Conservation (phyloP, 2,329 filamentous ascomycete genomes). For the Alternaria dauci region DNA sequence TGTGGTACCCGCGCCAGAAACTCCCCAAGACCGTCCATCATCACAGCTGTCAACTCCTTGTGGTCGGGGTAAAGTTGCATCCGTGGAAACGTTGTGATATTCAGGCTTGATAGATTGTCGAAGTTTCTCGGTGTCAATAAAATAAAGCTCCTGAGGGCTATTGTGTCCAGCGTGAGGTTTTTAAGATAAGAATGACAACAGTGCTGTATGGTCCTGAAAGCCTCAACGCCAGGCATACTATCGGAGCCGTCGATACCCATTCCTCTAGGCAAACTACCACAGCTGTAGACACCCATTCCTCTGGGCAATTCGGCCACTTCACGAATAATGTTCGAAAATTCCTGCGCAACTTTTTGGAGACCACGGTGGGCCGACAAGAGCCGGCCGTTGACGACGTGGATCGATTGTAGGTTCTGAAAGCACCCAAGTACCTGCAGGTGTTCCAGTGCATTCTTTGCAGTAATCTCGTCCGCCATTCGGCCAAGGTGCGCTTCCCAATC, state of each 20-base stretch:
- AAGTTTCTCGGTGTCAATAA: not conserved
- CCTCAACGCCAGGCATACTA: not conserved
- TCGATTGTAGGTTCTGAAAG: conserved; percentile 8
- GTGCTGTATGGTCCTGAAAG: not conserved
- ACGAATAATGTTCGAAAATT: not conserved
- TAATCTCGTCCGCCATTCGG: conserved; percentile 16
- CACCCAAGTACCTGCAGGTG: not conserved
- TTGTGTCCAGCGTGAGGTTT: not conserved
- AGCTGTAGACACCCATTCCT: conserved; percentile 8
- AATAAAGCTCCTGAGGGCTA: not conserved
- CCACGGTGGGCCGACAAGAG: conserved; percentile 7
- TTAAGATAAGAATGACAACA: not conserved
- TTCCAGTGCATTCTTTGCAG: not conserved
- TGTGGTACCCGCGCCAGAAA: not conserved
- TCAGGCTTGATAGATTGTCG: conserved; percentile 3
- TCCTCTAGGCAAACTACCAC: not conserved
- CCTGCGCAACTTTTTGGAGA: not conserved
- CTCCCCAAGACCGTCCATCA: not conserved
- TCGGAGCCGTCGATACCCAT: not conserved
- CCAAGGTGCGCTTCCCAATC: conserved; percentile 18
- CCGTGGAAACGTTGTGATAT: conserved; percentile 1
- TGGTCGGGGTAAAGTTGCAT: too few relatives aligned
- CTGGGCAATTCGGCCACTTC: not conserved
- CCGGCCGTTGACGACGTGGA: conserved; percentile 11
- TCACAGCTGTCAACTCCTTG: not conserved